Evolutionary conservation across 2,329 filamentous ascomycete species (phyloP), one percentile per base, ranked within the genome.

Genomic region (Calonectria pteridis): DNA sequence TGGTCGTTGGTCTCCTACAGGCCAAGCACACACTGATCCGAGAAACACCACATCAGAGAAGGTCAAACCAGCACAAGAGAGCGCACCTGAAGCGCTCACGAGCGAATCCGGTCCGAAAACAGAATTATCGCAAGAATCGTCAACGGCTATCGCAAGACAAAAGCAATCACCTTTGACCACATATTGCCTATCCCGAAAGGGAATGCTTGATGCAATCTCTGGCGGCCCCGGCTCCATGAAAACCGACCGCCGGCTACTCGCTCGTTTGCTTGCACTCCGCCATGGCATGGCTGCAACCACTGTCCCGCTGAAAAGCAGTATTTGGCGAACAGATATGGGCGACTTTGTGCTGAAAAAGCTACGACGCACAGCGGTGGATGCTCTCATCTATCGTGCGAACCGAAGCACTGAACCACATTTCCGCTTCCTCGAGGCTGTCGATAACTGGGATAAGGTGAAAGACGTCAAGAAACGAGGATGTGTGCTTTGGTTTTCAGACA

Each of bases 241-340:
- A 29, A 40, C 67, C 31, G 51, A 64, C 23, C 59, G 67, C 18
- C 69, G 43, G 20, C 29, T 63, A 7, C 67, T 65, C 11, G 58
- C 67, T 20, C n/a, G 69, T 53, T 43, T 85, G 20, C 40, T 77
- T 2, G 71, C 70, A 1, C 23, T 66, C 20, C 80, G 82, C 10
- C 77, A 69, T 16, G 84, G 84, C 20, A 82, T 83, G 77, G 76
- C 66, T 23, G 35, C 80, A 4, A 53, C 75, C 14, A 49, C 67
- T 1, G 51, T 75, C 9, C 53, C 78, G 4, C 31, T 63, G 1
- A 58, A 65, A 14, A 64, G 64, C 33, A 66, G 76, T 10, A 63
- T 83, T 26, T 84, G 81, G 77, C 87, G 91, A 35, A 50, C 83
- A 6, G 90, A 92, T 76, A 93, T 93, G 91, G 85, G 88, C 40